These are phyloP conservation scores for Pyrus communis DNA, from an alignment of 306 rosid genomes.

Conservation along the genomic window DNA sequence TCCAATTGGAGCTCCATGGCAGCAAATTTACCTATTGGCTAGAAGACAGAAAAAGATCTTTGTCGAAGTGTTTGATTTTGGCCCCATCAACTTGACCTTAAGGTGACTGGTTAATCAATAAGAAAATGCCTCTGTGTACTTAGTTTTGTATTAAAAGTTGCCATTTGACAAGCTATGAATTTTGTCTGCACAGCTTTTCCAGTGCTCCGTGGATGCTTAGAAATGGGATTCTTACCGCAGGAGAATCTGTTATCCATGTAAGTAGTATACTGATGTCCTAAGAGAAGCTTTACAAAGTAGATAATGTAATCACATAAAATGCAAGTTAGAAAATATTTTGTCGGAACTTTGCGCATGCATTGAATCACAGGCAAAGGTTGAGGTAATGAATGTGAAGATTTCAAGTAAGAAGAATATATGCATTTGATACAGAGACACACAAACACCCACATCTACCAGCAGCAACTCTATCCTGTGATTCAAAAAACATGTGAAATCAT, in stretches of 20 bases:
- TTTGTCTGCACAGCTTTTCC: conserved; percentile 66
- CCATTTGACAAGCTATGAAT: conserved; percentile 15
- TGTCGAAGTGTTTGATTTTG: conserved; percentile 74
- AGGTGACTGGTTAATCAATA: conserved; percentile 38
- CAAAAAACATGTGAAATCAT: neutral
- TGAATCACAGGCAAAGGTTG: neutral
- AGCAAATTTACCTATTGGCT: conserved; percentile 77
- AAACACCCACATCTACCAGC: neutral
- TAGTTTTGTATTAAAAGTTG: conserved; percentile 11
- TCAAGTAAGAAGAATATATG: neutral
- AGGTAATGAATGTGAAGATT: neutral
- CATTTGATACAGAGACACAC: neutral
- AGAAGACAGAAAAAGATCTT: conserved; percentile 85
- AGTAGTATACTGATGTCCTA: conserved; percentile 9
- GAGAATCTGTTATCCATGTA: conserved; percentile 81
- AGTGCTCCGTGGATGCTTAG: conserved; percentile 90
- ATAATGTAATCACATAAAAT: neutral
- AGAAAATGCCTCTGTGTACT: conserved; percentile 1
- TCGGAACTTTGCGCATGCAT: neutral
- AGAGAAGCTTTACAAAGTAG: neutral
- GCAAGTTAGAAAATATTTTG: neutral
- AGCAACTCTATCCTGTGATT: neutral
- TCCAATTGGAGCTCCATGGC: conserved; percentile 99
- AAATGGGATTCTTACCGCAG: conserved; percentile 57
- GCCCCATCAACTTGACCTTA: conserved; percentile 73